Percentiles rank a stretch among this genome's conserved stretches.
These are phyloP conservation scores for Dryas octopetala DNA, from an alignment of 306 rosid genomes.

Conservation along the genomic window DNA sequence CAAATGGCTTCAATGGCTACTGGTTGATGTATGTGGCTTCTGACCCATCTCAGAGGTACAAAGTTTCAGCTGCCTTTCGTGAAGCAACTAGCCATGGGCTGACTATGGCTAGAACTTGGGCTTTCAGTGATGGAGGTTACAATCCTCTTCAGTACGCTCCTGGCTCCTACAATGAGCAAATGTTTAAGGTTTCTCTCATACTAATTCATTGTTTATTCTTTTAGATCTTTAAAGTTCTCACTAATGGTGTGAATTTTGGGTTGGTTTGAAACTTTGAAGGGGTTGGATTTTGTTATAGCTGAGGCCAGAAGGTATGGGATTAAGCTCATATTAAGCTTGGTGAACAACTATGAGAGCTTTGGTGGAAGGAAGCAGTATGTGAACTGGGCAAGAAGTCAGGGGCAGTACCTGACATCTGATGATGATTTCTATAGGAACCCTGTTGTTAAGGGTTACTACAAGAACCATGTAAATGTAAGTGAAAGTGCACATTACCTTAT, in stretches of 20 bases:
- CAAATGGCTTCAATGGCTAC: constrained; percentile 91
- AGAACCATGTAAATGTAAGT: constrained; percentile 71
- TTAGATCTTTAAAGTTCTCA: neutral
- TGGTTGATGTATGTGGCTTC: constrained; percentile 89
- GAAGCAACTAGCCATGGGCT: constrained; percentile 80
- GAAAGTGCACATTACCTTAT: neutral
- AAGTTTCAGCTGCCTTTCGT: constrained; percentile 61
- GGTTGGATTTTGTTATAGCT: constrained; percentile 76
- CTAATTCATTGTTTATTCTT: neutral
- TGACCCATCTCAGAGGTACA: constrained; percentile 78
- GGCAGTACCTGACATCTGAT: constrained; percentile 74
- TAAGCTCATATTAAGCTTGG: constrained; percentile 88
- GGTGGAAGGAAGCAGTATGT: constrained; percentile 97
- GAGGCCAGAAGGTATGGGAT: constrained; percentile 84
- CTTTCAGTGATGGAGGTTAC: constrained; percentile 89
- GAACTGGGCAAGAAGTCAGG: constrained; percentile 83
- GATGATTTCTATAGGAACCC: constrained; percentile 84
- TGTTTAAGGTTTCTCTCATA: constrained; percentile 54
- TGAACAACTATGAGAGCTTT: constrained; percentile 82
- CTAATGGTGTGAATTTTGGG: constrained; percentile 1
- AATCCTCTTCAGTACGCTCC: constrained; percentile 80
- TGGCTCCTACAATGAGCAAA: constrained; percentile 82
- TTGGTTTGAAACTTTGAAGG: constrained; percentile 40
- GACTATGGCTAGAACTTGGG: constrained; percentile 93
- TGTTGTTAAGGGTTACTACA: constrained; percentile 73